A percentile compares a stretch with the other conserved stretches of the same genome.
Conservation (phyloP, 345 rosid species). For the Crucihimalaya himalaica region DNA sequence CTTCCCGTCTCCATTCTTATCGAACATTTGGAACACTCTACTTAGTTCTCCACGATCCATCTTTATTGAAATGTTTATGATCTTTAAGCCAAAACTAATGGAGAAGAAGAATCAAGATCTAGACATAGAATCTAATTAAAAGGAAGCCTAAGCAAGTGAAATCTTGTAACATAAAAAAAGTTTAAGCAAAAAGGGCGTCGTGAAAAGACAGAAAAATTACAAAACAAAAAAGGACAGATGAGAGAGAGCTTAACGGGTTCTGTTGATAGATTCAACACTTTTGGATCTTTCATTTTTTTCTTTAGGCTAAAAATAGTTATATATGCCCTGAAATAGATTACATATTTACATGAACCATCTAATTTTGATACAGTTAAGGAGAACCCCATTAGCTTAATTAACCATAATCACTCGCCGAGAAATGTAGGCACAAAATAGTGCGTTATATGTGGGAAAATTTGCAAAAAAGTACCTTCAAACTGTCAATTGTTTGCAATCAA, state of each 20-base stretch:
- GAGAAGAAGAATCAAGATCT: slow-evolving; percentile 2
- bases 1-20: slow-evolving; percentile 39
- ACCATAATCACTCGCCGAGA: not conserved
- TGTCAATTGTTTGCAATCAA: not conserved
- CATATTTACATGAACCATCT: not conserved
- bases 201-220: not conserved
- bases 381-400: not conserved
- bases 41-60: slow-evolving; percentile 40
- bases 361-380: not conserved
- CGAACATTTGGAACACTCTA: slow-evolving; percentile 41
- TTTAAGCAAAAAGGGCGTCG: not conserved
- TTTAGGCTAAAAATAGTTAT: slow-evolving; percentile 23
- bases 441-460: no score
- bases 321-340: slow-evolving; percentile 11
- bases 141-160: not conserved
- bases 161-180: slow-evolving; percentile 2
- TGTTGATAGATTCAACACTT: slow-evolving; percentile 24
- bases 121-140: not conserved
- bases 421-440: not conserved
- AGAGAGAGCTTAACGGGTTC: slow-evolving; percentile 26
- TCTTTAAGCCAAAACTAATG: not conserved
- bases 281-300: slow-evolving; percentile 30
- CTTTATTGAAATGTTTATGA: not conserved
- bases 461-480: not conserved
- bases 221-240: not conserved